Conservation (phyloP, 495 filamentous ascomycete species). For the Hypoxylon rickii region DNA sequence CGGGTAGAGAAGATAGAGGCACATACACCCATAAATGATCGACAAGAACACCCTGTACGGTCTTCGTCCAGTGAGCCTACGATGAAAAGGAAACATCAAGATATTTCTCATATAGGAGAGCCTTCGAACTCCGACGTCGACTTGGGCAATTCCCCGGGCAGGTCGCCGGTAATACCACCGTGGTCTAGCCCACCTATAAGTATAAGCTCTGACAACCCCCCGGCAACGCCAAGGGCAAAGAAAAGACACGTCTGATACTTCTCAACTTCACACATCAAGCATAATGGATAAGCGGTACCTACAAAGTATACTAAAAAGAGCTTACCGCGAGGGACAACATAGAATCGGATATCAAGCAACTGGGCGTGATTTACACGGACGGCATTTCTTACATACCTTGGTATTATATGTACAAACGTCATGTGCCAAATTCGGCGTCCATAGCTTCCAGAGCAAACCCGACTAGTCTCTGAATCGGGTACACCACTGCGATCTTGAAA, state of each 20-base stretch:
- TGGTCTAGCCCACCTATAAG: slow-evolving; percentile 1
- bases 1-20: slow-evolving; percentile 34
- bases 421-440: slow-evolving; percentile 38
- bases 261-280: neutral
- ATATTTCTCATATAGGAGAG: too few species aligned
- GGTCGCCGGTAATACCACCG: neutral
- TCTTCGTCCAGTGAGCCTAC: neutral
- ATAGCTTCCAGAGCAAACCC: slow-evolving; percentile 43
- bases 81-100: neutral
- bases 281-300: neutral
- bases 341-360: neutral
- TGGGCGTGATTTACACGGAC: neutral
- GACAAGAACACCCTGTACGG: neutral
- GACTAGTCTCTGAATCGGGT: slow-evolving; percentile 41
- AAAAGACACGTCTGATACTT: neutral
- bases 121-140: neutral
- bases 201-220: too few species aligned
- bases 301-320: slow-evolving; percentile 23
- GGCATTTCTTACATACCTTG: too few species aligned
- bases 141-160: neutral
- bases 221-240: too few species aligned
- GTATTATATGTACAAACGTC: slow-evolving; percentile 1
- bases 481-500: slow-evolving; percentile 44
- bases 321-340: neutral
- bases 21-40: neutral